These are phyloP conservation scores for Xerophyta viscosa DNA, from an alignment of 106 monocot species.

Conservation along the genomic window DNA sequence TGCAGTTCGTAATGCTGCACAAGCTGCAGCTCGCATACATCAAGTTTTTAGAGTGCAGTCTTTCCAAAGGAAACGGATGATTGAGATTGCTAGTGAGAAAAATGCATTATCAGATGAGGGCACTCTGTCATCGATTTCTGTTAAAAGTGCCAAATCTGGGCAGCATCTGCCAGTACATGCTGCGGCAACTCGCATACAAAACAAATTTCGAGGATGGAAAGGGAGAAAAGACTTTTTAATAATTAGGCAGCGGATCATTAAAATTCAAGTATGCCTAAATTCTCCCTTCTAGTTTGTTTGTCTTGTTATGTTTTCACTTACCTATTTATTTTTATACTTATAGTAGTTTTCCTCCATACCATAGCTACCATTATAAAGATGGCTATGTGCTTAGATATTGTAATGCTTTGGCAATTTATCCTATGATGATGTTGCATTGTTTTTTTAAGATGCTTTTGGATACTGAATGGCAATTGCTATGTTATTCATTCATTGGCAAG, in stretches of 20 bases:
- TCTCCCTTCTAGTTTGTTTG: no score
- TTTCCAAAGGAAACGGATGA: conserved; percentile 78
- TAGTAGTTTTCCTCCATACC: background rate
- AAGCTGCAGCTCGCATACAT: conserved; percentile 82
- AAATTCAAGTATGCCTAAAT: conserved; percentile 89
- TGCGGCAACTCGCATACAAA: conserved; percentile 84
- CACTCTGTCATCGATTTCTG: conserved; percentile 58
- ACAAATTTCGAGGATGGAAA: conserved; percentile 98
- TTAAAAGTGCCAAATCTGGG: conserved; percentile 28
- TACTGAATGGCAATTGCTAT: no score
- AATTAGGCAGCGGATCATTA: conserved; percentile 73
- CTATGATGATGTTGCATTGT: no score
- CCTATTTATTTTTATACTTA: background rate
- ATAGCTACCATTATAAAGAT: no score
- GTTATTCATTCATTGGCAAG: no score
- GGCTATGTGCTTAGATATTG: no score
- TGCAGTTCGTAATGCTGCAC: conserved; percentile 79
- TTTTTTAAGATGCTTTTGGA: no score
- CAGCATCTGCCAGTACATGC: conserved; percentile 42
- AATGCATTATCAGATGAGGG: conserved; percentile 55
- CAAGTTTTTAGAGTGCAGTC: conserved; percentile 85
- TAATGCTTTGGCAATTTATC: no score
- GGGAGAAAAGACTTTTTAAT: conserved; percentile 86
- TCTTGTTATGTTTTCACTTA: background rate
- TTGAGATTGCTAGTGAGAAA: conserved; percentile 43